Evolutionary conservation across 192 early-diverging fungal genomes (phyloP).

Genomic region (Coemansia brasiliensis): DNA sequence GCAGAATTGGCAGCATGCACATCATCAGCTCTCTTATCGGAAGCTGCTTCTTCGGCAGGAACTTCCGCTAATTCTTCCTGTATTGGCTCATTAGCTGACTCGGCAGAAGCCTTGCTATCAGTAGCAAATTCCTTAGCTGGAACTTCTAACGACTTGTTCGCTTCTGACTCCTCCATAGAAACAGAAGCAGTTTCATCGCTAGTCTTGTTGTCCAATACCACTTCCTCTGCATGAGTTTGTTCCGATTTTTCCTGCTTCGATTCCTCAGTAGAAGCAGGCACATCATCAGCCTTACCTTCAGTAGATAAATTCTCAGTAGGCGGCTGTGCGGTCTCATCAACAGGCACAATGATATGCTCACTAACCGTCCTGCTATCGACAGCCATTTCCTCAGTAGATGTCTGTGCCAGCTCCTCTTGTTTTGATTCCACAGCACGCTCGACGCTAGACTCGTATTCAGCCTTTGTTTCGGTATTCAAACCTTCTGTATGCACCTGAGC

Average conservation of each 20-base stretch:
- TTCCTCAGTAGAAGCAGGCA: neutral
- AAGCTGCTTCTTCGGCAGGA: neutral
- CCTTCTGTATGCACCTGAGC: too few species aligned
- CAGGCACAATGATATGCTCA: too few species aligned
- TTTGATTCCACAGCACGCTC: too few species aligned
- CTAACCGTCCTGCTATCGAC: neutral
- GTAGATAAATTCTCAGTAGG: too few species aligned
- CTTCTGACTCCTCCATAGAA: neutral
- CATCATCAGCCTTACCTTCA: neutral
- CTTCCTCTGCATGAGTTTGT: too few species aligned
- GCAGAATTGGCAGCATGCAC: too few species aligned
- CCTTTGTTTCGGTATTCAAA: too few species aligned
- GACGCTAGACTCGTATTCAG: too few species aligned
- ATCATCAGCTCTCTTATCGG: neutral
- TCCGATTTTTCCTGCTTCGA: neutral
- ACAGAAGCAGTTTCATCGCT: too few species aligned
- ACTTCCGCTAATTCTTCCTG: conserved; percentile 5
- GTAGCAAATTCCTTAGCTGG: neutral
- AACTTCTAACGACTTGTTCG: neutral
- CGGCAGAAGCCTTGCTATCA: neutral
- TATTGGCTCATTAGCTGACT: neutral
- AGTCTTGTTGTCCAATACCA: too few species aligned
- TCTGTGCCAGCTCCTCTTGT: too few species aligned
- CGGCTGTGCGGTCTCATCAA: too few species aligned
- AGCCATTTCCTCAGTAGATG: neutral